These are phyloP conservation scores for Gaeumannomyces sp. DNA, from an alignment of 2,329 filamentous ascomycete species.

Conservation along the genomic window DNA sequence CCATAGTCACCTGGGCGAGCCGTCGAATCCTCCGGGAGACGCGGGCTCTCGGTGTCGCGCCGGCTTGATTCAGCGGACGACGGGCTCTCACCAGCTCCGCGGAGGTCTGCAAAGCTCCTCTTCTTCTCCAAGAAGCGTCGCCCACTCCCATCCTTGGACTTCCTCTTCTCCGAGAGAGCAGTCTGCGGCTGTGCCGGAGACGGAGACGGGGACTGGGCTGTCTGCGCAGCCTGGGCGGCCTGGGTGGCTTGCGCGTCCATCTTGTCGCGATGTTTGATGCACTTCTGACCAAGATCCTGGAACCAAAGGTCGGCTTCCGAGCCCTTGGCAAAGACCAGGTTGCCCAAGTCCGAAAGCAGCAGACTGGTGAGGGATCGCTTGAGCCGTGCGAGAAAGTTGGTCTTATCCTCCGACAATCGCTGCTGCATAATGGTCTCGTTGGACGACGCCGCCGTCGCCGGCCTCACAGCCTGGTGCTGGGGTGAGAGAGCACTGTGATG, in stretches of 20 bases:
- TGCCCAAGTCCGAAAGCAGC: slow-evolving; percentile 82
- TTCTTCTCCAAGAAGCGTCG: slow-evolving; percentile 55
- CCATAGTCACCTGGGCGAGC: slow-evolving; percentile 13
- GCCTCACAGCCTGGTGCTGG: slow-evolving; percentile 40
- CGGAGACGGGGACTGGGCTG: neutral
- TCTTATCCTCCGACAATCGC: slow-evolving; percentile 61
- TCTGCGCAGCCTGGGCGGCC: slow-evolving; percentile 1
- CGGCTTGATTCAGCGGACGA: slow-evolving; percentile 18
- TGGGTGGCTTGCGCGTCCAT: slow-evolving; percentile 32
- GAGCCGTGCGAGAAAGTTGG: slow-evolving; percentile 69
- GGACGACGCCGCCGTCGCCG: slow-evolving; percentile 60
- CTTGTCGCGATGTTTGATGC: slow-evolving; percentile 55
- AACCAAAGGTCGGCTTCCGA: slow-evolving; percentile 95
- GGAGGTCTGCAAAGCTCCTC: slow-evolving; percentile 61
- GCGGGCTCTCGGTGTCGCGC: slow-evolving; percentile 9
- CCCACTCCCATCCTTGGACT: slow-evolving; percentile 22
- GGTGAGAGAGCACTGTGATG: slow-evolving; percentile 35
- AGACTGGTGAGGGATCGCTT: slow-evolving; percentile 77
- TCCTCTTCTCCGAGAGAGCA: slow-evolving; percentile 35
- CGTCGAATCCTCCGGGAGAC: slow-evolving; percentile 11
- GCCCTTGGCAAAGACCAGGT: slow-evolving; percentile 76
- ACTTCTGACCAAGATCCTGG: slow-evolving; percentile 58
- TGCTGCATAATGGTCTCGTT: slow-evolving; percentile 61
- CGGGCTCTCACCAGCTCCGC: slow-evolving; percentile 38
- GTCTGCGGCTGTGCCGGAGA: neutral